A percentile compares a stretch with the other conserved stretches of the same genome.
phyloP scores from a whole-genome alignment of 169 alveolate species.

The Eimeria praecox region DNA sequence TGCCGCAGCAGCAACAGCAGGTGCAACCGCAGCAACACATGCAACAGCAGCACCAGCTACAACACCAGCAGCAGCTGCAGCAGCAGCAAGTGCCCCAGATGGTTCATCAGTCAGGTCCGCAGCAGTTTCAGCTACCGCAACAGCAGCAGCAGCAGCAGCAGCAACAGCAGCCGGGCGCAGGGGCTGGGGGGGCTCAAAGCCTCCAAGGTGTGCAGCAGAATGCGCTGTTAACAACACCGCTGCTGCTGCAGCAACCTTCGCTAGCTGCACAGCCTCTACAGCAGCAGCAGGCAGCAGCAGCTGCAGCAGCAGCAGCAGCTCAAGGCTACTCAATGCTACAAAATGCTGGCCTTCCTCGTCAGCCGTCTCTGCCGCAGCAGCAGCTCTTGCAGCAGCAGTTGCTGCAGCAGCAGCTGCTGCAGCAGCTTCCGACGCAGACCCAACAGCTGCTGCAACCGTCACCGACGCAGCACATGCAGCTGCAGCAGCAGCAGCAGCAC shows the following conservation, averaged over 20 bases:
- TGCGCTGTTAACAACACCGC: not conserved
- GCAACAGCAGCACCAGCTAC: constrained; percentile 13
- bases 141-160: constrained; percentile 30
- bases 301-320: constrained; percentile 25
- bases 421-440: not conserved
- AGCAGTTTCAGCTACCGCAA: constrained; percentile 35
- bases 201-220: constrained; percentile 8
- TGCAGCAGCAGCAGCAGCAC: not conserved
- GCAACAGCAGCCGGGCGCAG: constrained; percentile 38
- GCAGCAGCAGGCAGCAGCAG: constrained; percentile 4
- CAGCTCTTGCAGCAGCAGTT: constrained; percentile 8
- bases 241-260: constrained; percentile 33
- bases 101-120: constrained; percentile 12
- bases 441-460: constrained; percentile 30
- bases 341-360: not conserved
- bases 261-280: not conserved
- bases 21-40: not conserved
- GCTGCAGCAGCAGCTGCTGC: constrained; percentile 50
- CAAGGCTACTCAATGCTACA: not conserved
- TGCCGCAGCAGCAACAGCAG: constrained; percentile 15
- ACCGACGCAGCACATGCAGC: constrained; percentile 30
- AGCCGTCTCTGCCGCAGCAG: constrained; percentile 10
- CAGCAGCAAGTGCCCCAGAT: constrained; percentile 16
- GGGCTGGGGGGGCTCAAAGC: not conserved
- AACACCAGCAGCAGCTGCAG: constrained; percentile 16